phyloP scores from a whole-genome alignment of 202 grass and related monocot genomes.

The Musa balbisiana region DNA sequence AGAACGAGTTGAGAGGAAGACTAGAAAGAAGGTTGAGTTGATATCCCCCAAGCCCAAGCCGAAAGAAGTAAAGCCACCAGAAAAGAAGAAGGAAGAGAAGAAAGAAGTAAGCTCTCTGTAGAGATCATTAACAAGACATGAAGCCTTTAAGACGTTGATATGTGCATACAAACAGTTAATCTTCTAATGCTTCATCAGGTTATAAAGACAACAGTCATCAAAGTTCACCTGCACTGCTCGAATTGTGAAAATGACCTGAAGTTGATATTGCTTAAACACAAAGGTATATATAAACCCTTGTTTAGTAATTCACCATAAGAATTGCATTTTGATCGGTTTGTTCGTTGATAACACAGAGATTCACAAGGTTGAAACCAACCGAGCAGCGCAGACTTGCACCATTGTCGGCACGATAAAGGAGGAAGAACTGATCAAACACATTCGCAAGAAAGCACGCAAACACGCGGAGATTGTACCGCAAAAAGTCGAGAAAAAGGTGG shows the following conservation, averaged over 20 bases:
- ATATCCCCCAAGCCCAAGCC: slow-evolving; percentile 31
- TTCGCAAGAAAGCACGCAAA: slow-evolving; percentile 44
- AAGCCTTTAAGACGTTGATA: not conserved
- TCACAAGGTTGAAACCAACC: slow-evolving; percentile 57
- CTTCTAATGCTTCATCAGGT: slow-evolving; percentile 31
- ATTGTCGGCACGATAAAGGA: slow-evolving; percentile 58
- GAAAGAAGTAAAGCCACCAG: slow-evolving; percentile 15
- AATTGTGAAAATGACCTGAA: slow-evolving; percentile 49
- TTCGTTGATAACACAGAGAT: slow-evolving; percentile 33
- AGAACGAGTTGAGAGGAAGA: slow-evolving; percentile 43
- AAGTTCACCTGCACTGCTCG: slow-evolving; percentile 62
- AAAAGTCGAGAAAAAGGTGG: slow-evolving; percentile 38
- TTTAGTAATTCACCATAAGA: not conserved
- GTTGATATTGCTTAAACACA: slow-evolving; percentile 55
- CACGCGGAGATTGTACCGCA: slow-evolving; percentile 17
- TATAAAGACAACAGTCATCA: slow-evolving; percentile 52
- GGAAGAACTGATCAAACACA: slow-evolving; percentile 50
- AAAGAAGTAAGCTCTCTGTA: not conserved
- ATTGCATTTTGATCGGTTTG: slow-evolving; percentile 4
- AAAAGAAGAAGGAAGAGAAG: slow-evolving; percentile 29
- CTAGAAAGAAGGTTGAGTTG: slow-evolving; percentile 49
- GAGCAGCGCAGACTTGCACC: slow-evolving; percentile 46
- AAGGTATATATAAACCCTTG: slow-evolving; percentile 40
- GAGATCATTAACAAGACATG: not conserved
- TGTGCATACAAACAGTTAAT: not conserved